Base-by-base conservation (phyloP, 192 early-diverging fungal genomes). In the Gryganskiella cystojenkinii region DNA sequence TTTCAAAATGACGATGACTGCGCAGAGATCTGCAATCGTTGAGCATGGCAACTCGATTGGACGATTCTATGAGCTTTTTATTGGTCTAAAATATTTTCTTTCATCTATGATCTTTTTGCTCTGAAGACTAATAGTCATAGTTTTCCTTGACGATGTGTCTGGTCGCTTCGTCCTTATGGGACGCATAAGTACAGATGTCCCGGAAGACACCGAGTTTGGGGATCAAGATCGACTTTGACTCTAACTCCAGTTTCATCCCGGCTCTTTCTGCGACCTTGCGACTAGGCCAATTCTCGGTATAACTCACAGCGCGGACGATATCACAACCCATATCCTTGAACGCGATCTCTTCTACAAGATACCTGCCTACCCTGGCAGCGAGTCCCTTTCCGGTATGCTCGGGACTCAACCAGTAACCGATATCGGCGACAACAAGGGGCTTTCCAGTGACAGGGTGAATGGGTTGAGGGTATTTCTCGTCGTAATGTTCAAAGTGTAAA, bases 51-150 rank as follows among this genome's bases (percentile, higher is more conserved):
- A n/a, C n/a, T n/a, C n/a, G n/a, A n/a, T n/a, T n/a, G n/a, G n/a
- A n/a, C n/a, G n/a, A n/a, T n/a, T n/a, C n/a, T n/a, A n/a, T n/a
- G n/a, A n/a, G 37, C 37, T 9, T 40, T 40, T 40, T 40, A 40
- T 40, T 40, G 37, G 37, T 40, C 37, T 25, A 51, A 9, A 15
- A 11, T 51, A n/a, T 25, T 51, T 51, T 51, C 9, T 0, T 5
- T 3, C 20, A 19, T 19, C 7, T n/a, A 28, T 57, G 17, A 33
- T 5, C 13, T 57, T 57, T 33, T 20, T 62, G n/a, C n/a, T n/a
- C n/a, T n/a, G n/a, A n/a, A n/a, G n/a, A n/a, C n/a, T 61, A 70
- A 56, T 70, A 70, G 37, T 70, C 67, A 46, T 70, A 70, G 25
- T 70, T 55, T 4, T 54, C 42, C 31, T 70, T 70, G 25, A 70